Conservation (phyloP, 495 filamentous ascomycete species). For the Astrothelium subdiscretum region DNA sequence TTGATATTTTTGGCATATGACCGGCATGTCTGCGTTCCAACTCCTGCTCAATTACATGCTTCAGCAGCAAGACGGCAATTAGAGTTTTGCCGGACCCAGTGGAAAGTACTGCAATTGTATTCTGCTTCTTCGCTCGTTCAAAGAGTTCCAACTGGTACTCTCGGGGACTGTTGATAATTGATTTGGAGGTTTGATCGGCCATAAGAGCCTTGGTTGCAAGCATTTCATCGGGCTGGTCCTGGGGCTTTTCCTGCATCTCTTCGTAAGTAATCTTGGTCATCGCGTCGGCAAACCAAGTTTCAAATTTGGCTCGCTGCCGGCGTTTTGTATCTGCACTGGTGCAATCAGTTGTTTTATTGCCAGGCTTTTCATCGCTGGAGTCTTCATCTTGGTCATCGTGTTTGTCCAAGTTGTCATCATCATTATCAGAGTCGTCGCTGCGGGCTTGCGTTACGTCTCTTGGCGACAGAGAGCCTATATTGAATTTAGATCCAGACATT, state of each 20-base stretch:
- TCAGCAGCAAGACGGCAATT: conserved; percentile 80
- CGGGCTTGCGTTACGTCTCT: background rate
- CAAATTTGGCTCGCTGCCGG: conserved; percentile 20
- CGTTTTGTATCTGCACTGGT: background rate
- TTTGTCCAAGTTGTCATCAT: background rate
- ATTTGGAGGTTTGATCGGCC: conserved; percentile 26
- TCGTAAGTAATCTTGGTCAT: conserved; percentile 27
- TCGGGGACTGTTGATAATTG: conserved; percentile 60
- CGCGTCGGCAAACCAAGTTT: conserved; percentile 33
- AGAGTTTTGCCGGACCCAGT: conserved; percentile 96
- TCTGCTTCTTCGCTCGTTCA: conserved; percentile 73
- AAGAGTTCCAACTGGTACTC: conserved; percentile 93
- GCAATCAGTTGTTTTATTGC: background rate
- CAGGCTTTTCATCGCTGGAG: background rate
- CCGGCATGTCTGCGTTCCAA: conserved; percentile 55
- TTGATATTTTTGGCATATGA: conserved; percentile 52
- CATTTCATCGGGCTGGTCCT: conserved; percentile 27
- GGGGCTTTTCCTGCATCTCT: conserved; percentile 18
- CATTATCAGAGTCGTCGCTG: background rate
- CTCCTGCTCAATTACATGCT: conserved; percentile 67
- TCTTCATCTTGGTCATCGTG: background rate
- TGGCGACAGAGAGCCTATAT: background rate
- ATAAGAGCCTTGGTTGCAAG: conserved; percentile 33
- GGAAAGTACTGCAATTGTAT: conserved; percentile 92
- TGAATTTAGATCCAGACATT: background rate